Evolutionary conservation across 805 yeast genomes (phyloP).

Genomic region (Jamesozyma rosinii): DNA sequence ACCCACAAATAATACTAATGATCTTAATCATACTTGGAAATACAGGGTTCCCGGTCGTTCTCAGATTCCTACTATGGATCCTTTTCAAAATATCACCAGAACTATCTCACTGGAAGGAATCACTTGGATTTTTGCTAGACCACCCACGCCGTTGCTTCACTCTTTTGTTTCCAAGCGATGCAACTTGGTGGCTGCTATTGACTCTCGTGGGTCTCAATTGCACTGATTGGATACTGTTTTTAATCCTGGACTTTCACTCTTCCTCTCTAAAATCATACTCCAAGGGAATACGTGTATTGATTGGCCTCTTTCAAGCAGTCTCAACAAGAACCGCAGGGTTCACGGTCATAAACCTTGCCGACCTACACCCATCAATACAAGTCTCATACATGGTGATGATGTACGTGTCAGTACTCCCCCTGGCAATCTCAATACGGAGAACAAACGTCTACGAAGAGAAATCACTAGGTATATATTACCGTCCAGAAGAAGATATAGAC

Average conservation of each 20-base stretch:
- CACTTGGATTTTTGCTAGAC: constrained; percentile 73
- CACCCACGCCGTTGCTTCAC: constrained; percentile 97
- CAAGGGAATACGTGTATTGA: constrained; percentile 58
- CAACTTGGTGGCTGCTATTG: constrained; percentile 88
- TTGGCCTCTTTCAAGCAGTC: constrained; percentile 83
- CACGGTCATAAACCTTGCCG: constrained; percentile 54
- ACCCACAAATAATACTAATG: constrained; percentile 49
- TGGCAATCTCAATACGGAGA: constrained; percentile 90
- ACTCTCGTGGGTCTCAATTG: constrained; percentile 64
- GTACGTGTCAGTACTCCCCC: constrained; percentile 92
- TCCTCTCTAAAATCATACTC: constrained; percentile 42
- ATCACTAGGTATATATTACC: constrained; percentile 68
- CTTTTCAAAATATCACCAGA: constrained; percentile 57
- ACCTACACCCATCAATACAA: constrained; percentile 80
- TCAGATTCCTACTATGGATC: constrained; percentile 76
- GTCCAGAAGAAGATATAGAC: neutral
- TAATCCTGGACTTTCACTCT: constrained; percentile 60
- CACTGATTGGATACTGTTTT: constrained; percentile 68
- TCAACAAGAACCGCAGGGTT: constrained; percentile 93
- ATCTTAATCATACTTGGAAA: constrained; percentile 81
- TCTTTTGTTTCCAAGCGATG: constrained; percentile 75
- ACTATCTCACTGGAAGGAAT: constrained; percentile 53
- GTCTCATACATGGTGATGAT: constrained; percentile 92
- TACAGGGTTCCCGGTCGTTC: constrained; percentile 81
- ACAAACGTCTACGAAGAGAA: constrained; percentile 97